phyloP scores from a whole-genome alignment of 257 asterid genomes.

The Verbascum thapsus region DNA sequence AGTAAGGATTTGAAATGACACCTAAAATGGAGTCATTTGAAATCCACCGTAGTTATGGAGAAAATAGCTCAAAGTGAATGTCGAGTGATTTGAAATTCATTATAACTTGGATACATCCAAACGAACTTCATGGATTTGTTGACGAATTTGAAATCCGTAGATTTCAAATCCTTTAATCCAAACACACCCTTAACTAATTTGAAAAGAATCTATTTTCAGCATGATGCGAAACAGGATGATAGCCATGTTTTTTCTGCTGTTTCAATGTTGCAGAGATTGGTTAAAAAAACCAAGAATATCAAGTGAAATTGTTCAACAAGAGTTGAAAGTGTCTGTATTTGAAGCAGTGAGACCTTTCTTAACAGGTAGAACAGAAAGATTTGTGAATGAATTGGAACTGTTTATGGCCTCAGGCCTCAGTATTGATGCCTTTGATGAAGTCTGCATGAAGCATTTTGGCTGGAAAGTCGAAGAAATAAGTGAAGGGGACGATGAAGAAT shows the following conservation, averaged over 20 bases:
- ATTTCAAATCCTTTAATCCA: no score
- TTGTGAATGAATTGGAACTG: constrained; percentile 60
- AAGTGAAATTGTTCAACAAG: constrained; percentile 45
- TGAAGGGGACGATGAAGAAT: constrained; percentile 38
- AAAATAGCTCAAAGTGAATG: no score
- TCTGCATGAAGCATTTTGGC: constrained; percentile 58
- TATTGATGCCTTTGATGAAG: constrained; percentile 66
- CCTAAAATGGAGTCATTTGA: no score
- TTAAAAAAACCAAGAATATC: constrained; percentile 32
- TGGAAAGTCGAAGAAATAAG: constrained; percentile 46
- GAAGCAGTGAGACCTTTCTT: constrained; percentile 66
- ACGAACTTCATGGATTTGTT: no score
- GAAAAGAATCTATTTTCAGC: constrained; percentile 5
- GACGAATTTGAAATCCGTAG: no score
- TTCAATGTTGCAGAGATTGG: constrained; percentile 51
- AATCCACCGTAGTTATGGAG: no score
- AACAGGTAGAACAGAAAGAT: constrained; percentile 63
- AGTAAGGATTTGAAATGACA: no score
- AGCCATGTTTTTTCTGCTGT: neutral
- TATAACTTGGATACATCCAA: no score
- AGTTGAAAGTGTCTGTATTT: constrained; percentile 45
- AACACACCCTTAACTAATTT: no score
- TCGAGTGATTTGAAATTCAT: no score
- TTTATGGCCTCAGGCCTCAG: constrained; percentile 77
- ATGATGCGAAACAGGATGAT: neutral